phyloP scores from a whole-genome alignment of 495 filamentous ascomycete genomes.

The Bombardia bombarda region DNA sequence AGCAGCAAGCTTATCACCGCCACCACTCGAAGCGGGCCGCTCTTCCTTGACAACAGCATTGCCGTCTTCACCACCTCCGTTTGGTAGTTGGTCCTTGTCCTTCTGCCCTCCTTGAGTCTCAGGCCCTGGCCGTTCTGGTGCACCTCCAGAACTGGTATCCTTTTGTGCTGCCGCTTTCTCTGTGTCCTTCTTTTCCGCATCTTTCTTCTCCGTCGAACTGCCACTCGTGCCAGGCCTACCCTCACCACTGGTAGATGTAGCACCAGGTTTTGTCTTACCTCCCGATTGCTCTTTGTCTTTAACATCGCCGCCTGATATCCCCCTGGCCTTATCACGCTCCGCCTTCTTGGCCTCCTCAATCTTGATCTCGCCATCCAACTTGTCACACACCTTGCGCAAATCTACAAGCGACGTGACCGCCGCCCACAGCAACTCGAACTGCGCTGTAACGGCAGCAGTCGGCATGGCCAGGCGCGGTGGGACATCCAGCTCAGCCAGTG shows the following conservation, averaged over 20 bases:
- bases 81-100: too few species aligned
- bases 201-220: background rate
- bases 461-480: conserved; percentile 76
- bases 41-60: conserved; percentile 14
- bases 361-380: conserved; percentile 75
- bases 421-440: conserved; percentile 72
- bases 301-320: conserved; percentile 9
- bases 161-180: conserved; percentile 6
- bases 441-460: conserved; percentile 67
- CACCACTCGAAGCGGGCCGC: background rate
- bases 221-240: conserved; percentile 19
- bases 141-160: too few species aligned
- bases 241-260: conserved; percentile 1
- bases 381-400: conserved; percentile 73
- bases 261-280: background rate
- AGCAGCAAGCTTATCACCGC: conserved; percentile 11
- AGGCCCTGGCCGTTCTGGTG: background rate
- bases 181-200: conserved; percentile 3
- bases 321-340: conserved; percentile 45
- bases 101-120: background rate
- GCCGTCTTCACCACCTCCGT: too few species aligned
- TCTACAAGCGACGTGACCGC: conserved; percentile 73
- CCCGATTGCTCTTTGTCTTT: conserved; percentile 2
- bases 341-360: conserved; percentile 58
- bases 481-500: conserved; percentile 72